phyloP scores from a whole-genome alignment of 2,329 filamentous ascomycete species.

The Fusarium sp. region DNA sequence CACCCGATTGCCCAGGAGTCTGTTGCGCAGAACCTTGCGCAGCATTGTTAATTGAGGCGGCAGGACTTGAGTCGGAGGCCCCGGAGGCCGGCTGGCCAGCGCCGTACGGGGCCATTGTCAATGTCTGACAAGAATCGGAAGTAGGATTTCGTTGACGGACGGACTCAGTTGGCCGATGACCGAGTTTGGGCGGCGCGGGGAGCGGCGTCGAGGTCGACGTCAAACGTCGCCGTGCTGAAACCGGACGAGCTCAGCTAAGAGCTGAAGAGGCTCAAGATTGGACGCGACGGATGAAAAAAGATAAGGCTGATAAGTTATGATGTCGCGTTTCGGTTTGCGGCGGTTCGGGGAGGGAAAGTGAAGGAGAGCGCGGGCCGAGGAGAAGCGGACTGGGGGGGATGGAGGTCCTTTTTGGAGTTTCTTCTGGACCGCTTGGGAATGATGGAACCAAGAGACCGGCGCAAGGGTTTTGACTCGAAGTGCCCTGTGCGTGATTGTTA shows the following conservation, averaged over 20 bases:
- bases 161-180: constrained; percentile 6
- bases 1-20: constrained; percentile 29
- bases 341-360: constrained; percentile 49
- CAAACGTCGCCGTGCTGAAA: constrained; percentile 18
- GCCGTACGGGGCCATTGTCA: constrained; percentile 43
- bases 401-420: constrained; percentile 44
- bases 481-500: constrained; percentile 17
- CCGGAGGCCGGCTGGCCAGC: constrained; percentile 35
- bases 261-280: constrained; percentile 13
- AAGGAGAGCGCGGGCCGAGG: constrained; percentile 41
- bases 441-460: neutral
- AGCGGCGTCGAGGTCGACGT: constrained; percentile 16
- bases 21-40: constrained; percentile 38
- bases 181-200: constrained; percentile 23
- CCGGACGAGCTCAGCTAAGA: constrained; percentile 22
- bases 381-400: constrained; percentile 43
- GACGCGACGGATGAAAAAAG: constrained; percentile 4
- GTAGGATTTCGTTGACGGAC: constrained; percentile 12
- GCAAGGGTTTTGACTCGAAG: constrained; percentile 31
- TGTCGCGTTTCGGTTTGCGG: constrained; percentile 50
- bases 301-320: constrained; percentile 30
- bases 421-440: constrained; percentile 21
- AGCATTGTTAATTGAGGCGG: constrained; percentile 38
- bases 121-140: neutral
- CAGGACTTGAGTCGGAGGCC: constrained; percentile 43